Percentiles rank a stretch among this genome's conserved stretches.
These are phyloP conservation scores for Saitozyma podzolica DNA, from an alignment of 768 basidiomycete genomes.

Conservation along the genomic window DNA sequence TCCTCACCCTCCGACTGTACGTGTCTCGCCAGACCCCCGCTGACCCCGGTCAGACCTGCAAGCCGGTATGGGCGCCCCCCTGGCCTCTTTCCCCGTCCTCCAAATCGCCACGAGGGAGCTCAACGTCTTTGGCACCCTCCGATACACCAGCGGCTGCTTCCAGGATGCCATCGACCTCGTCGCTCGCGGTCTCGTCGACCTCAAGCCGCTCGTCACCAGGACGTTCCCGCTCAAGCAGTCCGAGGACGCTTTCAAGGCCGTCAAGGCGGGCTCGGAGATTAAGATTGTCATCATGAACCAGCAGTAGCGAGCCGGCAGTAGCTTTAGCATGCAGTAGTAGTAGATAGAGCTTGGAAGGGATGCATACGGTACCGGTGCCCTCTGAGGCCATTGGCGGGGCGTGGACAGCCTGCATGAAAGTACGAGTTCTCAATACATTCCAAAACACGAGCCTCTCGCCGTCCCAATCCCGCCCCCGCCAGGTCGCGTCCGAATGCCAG, in stretches of 20 bases:
- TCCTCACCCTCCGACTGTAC: too few species aligned
- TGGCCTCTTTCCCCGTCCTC: slow-evolving; percentile 67
- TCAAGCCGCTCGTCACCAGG: slow-evolving; percentile 79
- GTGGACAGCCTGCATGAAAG: neutral
- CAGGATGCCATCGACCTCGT: slow-evolving; percentile 78
- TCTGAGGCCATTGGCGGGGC: neutral
- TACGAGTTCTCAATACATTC: neutral
- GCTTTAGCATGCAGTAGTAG: neutral
- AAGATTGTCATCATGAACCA: slow-evolving; percentile 25
- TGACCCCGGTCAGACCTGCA: slow-evolving; percentile 48
- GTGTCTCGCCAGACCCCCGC: too few species aligned
- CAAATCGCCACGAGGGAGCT: slow-evolving; percentile 74
- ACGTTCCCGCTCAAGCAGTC: slow-evolving; percentile 7
- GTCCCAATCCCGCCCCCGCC: neutral
- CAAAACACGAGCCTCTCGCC: neutral
- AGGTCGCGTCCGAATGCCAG: too few species aligned
- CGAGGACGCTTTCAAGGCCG: slow-evolving; percentile 14
- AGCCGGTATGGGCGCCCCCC: slow-evolving; percentile 83
- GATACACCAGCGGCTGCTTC: slow-evolving; percentile 50
- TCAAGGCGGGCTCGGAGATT: slow-evolving; percentile 12
- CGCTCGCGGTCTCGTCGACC: slow-evolving; percentile 74
- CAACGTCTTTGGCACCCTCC: slow-evolving; percentile 83
- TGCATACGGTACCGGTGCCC: neutral
- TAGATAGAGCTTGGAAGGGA: neutral
- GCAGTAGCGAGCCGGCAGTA: slow-evolving; percentile 3